Base-by-base conservation (phyloP, 2,329 filamentous ascomycete species). In the Kalaharituber pfeilii region DNA sequence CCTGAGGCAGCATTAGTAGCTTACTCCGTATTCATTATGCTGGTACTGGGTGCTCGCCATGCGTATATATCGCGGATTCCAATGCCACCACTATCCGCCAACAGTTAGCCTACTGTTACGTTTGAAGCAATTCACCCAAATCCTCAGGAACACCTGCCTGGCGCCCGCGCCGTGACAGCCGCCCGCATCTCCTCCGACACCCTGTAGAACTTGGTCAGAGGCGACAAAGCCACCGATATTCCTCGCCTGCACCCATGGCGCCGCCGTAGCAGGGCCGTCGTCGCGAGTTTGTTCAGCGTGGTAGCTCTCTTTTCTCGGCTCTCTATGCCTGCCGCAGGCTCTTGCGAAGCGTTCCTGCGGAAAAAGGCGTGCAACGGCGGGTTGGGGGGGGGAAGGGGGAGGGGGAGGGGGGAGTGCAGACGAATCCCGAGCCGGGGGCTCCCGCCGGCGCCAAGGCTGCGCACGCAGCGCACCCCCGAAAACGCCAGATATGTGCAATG, bases 61-160 rank as follows among this genome's bases (percentile, higher is more conserved):
- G 91, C 1, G 91, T 98, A 69, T 98, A 96, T 62, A 98, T 96
- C 3, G 91, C 94, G 1, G 86, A 87, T 69, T 98, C 91, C 3
- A 98, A 75, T 15, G 89, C 91, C 9, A 98, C 88, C 3, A 98
- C 81, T 0, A 5, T 9, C 18, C 5, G 24, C 42, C 13, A 47
- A 6, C n/a, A 4, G 33, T 39, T 18, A 39, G 33, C 33, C 33
- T n/a, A n/a, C n/a, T n/a, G n/a, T n/a, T n/a, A n/a, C n/a, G n/a
- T n/a, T n/a, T n/a, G n/a, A n/a, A n/a, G n/a, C n/a, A n/a, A n/a
- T n/a, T n/a, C n/a, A n/a, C n/a, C n/a, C n/a, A n/a, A n/a, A n/a
- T n/a, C n/a, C n/a, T n/a, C n/a, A 47, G 42, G 15, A 47, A 22
- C 7, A 25, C 6, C 25, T 47, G 25, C 42, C 42, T 20, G 91